Conservation (phyloP, 1,284 basidiomycete genomes). For the Leccinum solheimii region DNA sequence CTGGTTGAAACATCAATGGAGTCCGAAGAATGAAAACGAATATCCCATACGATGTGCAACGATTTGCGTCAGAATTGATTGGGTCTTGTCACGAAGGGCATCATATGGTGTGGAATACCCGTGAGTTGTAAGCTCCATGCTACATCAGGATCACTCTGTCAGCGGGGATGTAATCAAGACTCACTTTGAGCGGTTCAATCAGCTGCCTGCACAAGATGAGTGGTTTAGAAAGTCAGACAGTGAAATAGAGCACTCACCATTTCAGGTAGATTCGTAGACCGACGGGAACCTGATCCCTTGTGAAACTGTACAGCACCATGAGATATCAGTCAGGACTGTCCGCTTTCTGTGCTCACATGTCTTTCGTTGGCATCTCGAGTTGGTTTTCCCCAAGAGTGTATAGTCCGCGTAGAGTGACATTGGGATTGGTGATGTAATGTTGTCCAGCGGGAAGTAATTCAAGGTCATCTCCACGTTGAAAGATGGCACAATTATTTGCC, state of each 20-base stretch:
- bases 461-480: conserved; percentile 77
- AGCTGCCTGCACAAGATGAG: conserved; percentile 48
- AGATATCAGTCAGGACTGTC: not conserved
- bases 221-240: not conserved
- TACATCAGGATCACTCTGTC: conserved; percentile 10
- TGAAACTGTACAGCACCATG: conserved; percentile 51
- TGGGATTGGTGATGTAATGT: conserved; percentile 78
- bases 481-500: conserved; percentile 79
- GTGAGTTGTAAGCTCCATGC: conserved; percentile 59
- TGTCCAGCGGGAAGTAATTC: conserved; percentile 76
- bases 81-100: conserved; percentile 76
- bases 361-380: conserved; percentile 81
- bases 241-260: conserved; percentile 43
- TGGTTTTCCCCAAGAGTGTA: conserved; percentile 81
- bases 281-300: conserved; percentile 81
- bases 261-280: conserved; percentile 79
- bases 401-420: conserved; percentile 72
- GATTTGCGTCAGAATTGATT: conserved; percentile 80
- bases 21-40: conserved; percentile 34
- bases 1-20: conserved; percentile 24
- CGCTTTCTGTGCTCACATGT: conserved; percentile 54
- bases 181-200: conserved; percentile 67
- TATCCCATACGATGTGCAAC: conserved; percentile 61
- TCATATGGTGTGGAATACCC: conserved; percentile 82
- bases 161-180: not conserved